Evolutionary conservation across 1,284 basidiomycete species (phyloP), one percentile per base, ranked within the genome.

Genomic region (Rhizoctonia solani): DNA sequence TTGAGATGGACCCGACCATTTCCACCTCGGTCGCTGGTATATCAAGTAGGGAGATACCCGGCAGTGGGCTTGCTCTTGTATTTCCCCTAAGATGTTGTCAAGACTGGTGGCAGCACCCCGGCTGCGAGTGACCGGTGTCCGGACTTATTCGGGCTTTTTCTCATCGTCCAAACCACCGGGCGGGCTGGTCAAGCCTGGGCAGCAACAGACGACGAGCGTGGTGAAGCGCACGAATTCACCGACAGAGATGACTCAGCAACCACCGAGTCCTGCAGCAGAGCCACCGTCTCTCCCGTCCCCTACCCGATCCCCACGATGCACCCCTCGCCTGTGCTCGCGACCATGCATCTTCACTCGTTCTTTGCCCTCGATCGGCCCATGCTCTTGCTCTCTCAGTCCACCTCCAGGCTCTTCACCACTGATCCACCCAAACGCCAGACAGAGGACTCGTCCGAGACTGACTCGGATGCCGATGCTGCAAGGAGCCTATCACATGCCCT

Each of bases 331-430:
- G 47, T 59, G 21, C 67, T 71, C 21, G 58, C 70, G 41, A 66
- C 69, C 8, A 32, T 71, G 21, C 69, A 69, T 47, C 69, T 71
- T 14, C 70, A 71, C 46, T 68, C 66, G 29, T 69, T 71, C 67
- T 71, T 71, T 34, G 34, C 70, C 29, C 70, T 70, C 27, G 69
- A 71, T 46, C 50, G 70, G 49, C 70, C 70, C 2, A 47, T 71
- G 52, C 58, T 71, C 8, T 67, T 71, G 34, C 69, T 71, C 44
- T 56, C 65, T 23, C 69, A 71, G 47, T 61, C 70, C 4, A 50
- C 65, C 1, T 54, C 56, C 5, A 30, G 59, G n/a, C 69, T 70
- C 25, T 70, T 70, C 46, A 52, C 67, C 21, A 32, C 69, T n/a
- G 29, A 6, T 3, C 34, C 50, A 5, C 68, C 53, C 1, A 39